A percentile compares a stretch with the other conserved stretches of the same genome.
Evolutionary conservation across 2,329 filamentous ascomycete genomes (phyloP).

Genomic region (Alternaria sp.): DNA sequence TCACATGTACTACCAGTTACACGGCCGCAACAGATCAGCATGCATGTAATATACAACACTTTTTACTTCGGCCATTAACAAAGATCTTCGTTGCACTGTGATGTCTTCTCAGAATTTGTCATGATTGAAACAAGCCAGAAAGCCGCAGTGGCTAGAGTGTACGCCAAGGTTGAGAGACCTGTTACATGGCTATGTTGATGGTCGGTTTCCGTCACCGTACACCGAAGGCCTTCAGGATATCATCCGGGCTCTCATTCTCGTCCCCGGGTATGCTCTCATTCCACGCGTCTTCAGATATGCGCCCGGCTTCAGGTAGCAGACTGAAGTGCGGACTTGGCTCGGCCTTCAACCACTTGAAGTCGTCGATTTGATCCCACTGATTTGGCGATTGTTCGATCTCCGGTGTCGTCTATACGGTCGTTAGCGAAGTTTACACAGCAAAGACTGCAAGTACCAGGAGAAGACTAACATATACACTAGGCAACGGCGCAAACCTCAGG

Average conservation of each 20-base stretch:
- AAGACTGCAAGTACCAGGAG: background rate
- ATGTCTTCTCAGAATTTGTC: background rate
- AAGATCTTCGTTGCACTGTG: slow-evolving; percentile 3
- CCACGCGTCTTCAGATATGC: slow-evolving; percentile 71
- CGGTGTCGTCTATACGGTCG: slow-evolving; percentile 24
- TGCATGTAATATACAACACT: slow-evolving; percentile 36
- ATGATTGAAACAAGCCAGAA: background rate
- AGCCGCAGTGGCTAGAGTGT: background rate
- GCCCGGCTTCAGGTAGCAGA: slow-evolving; percentile 66
- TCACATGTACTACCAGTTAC: slow-evolving; percentile 41
- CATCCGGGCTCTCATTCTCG: slow-evolving; percentile 16
- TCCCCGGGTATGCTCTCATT: slow-evolving; percentile 54
- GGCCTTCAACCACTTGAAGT: slow-evolving; percentile 95
- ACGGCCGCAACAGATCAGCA: slow-evolving; percentile 32
- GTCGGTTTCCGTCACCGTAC: slow-evolving; percentile 2
- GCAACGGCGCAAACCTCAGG: slow-evolving; percentile 81
- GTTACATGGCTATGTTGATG: background rate
- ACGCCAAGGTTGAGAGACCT: background rate
- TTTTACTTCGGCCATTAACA: slow-evolving; percentile 22
- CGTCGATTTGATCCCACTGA: slow-evolving; percentile 89
- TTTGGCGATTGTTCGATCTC: slow-evolving; percentile 55
- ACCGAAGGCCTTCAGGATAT: slow-evolving; percentile 18
- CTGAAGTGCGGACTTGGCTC: slow-evolving; percentile 90
- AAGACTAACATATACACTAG: slow-evolving; percentile 68
- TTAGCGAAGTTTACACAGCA: background rate